Evolutionary conservation across 805 yeast genomes (phyloP).

Genomic region (Sporopachydermia quercuum): DNA sequence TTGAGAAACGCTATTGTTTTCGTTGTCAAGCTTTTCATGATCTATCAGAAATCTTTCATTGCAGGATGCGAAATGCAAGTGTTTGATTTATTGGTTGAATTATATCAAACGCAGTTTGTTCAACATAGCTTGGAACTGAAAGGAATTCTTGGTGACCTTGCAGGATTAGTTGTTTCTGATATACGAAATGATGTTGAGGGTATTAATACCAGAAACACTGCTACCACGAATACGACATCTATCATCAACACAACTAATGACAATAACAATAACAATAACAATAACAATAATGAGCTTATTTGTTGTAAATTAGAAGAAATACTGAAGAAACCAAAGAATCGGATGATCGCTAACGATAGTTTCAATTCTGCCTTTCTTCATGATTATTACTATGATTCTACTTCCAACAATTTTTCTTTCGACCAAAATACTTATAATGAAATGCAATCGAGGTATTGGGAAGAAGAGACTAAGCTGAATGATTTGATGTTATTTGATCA

Average conservation of each 20-base stretch:
- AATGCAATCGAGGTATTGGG: conserved; percentile 4
- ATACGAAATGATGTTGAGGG: no score
- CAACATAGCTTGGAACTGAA: conserved; percentile 5
- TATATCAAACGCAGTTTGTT: conserved; percentile 8
- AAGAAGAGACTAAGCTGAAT: conserved; percentile 9
- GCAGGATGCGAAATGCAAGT: neutral
- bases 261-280: no score
- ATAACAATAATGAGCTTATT: neutral
- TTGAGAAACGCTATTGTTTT: conserved; percentile 9
- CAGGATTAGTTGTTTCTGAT: neutral
- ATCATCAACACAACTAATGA: no score
- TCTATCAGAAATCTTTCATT: conserved; percentile 7
- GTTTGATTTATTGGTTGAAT: conserved; percentile 6
- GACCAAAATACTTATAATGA: conserved; percentile 4
- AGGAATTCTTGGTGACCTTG: conserved; percentile 9
- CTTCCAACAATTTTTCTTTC: no score
- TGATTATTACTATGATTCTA: no score
- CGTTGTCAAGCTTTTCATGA: conserved; percentile 14
- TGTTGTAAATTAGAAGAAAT: neutral
- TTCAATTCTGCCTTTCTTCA: conserved; percentile 3
- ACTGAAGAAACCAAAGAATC: conserved; percentile 8
- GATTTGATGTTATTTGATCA: conserved; percentile 17
- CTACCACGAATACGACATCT: no score
- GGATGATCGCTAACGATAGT: no score
- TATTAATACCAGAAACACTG: no score